Percentiles rank a stretch among this genome's conserved stretches.
phyloP scores from a whole-genome alignment of 192 early-diverging fungal genomes.

The Ambispora gerdemannii region DNA sequence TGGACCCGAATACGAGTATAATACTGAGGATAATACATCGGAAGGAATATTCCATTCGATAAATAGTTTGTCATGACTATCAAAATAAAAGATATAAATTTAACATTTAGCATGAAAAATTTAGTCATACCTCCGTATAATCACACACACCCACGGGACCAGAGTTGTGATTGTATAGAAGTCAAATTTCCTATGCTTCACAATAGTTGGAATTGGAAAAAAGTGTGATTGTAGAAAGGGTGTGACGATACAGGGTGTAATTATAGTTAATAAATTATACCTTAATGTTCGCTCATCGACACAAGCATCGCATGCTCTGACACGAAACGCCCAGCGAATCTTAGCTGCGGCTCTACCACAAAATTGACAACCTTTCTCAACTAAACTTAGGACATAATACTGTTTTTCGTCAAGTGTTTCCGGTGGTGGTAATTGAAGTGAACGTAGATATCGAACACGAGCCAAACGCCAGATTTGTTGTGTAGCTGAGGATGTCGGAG shows the following conservation, averaged over 20 bases:
- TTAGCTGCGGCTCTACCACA: background rate
- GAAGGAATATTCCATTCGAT: background rate
- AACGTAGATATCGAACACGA: background rate
- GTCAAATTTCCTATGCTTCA: too few relatives aligned
- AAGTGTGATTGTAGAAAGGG: too few relatives aligned
- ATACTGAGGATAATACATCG: background rate
- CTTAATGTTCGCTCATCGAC: constrained; percentile 22
- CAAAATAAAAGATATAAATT: background rate
- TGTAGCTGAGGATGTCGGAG: background rate
- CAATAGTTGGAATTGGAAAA: too few relatives aligned
- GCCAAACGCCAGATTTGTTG: constrained; percentile 25
- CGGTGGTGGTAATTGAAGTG: constrained; percentile 16
- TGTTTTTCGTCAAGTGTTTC: background rate
- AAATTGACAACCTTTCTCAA: constrained; percentile 12
- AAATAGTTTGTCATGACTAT: background rate
- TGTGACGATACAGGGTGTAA: too few relatives aligned
- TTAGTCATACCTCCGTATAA: too few relatives aligned
- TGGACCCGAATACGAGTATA: background rate
- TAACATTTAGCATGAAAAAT: background rate
- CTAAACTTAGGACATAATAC: background rate
- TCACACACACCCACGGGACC: too few relatives aligned
- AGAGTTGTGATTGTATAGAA: too few relatives aligned
- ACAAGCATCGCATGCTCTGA: constrained; percentile 16
- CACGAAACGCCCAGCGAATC: constrained; percentile 27
- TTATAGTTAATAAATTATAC: constrained; percentile 5